Evolutionary conservation across 129 eudicot species (phyloP).

Genomic region (carrot (Daucus carota)): DH1_v3.0 NC_030387.2:2888001-2888500

Average conservation of each 20-base stretch:
- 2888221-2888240: too few relatives aligned
- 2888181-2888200: too few relatives aligned
- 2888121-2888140: too few relatives aligned
- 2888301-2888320: too few relatives aligned
- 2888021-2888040: background rate
- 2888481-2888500: slow-evolving; percentile 14
- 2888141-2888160: too few relatives aligned
- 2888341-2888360: background rate
- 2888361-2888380: background rate
- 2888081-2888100: background rate
- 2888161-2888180: too few relatives aligned
- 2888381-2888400: background rate
- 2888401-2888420: slow-evolving; percentile 1
- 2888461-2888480: background rate
- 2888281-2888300: too few relatives aligned
- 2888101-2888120: too few relatives aligned
- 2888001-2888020: background rate
- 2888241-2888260: too few relatives aligned
- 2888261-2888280: too few relatives aligned
- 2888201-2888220: too few relatives aligned
- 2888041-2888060: background rate
- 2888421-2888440: too few relatives aligned
- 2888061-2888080: slow-evolving; percentile 4
- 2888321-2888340: background rate
- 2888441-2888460: slow-evolving; percentile 8